Evolutionary conservation across 2,329 filamentous ascomycete genomes (phyloP), one percentile per base, ranked within the genome.

Genomic region (Leptodontidium sp.): DNA sequence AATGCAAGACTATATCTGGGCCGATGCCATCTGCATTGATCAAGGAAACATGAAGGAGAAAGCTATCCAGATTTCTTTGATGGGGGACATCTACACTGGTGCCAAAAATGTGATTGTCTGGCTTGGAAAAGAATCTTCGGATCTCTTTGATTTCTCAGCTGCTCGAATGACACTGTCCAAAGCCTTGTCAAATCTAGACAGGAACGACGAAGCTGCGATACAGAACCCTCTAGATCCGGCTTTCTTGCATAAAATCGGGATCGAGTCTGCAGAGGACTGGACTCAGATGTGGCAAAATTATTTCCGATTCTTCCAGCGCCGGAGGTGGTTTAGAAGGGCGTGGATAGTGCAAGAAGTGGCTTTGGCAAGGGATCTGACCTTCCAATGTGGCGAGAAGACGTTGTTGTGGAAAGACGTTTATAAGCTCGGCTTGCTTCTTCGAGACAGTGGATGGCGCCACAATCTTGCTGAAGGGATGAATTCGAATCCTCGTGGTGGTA

Each of bases 331-430:
- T 35, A 35, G 43, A 15, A 50, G 59, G 26, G 64, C 64, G 12
- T 65, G 64, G 64, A 59, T 65, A 21, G 17, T 65, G 14, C 64
- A 65, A 47, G 64, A 65, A 38, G 35, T 65, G 5, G 64, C 64
- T 40, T 53, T 65, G 12, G 43, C 59, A 24, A 62, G 7, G 21
- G 24, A 62, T 50, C 15, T 62, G 11, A 47, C n/a, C 21, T 49
- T 62, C 15, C 59, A 62, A 35, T 62, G 59, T 50, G 59, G 43
- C 4, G 29, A 55, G 15, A 55, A 55, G 7, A 55, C 52, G 8
- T 1, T 55, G 2, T 15, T 35, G 7, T 55, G 52, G 52, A 55
- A 55, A 29, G 52, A 55, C n/a, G 29, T 55, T 11, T 55, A 55
- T 55, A 14, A 29, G 14, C 52, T 55, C 17, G 52, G 52, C 14